These are phyloP conservation scores for Zarea fungicola DNA, from an alignment of 2,329 filamentous ascomycete genomes.

Conservation along the genomic window DNA sequence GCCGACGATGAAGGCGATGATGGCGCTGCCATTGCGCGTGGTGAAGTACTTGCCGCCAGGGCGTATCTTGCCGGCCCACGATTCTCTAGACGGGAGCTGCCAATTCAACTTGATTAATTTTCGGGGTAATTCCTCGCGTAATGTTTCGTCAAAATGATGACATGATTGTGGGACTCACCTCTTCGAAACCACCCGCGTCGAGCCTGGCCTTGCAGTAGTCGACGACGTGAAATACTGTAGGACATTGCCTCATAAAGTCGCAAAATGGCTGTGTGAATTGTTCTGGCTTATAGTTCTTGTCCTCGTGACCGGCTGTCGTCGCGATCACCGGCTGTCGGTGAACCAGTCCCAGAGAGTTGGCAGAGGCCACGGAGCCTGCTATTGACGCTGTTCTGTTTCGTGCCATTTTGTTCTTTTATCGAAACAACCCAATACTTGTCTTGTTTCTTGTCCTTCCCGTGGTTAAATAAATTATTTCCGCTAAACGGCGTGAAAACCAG, in stretches of 20 bases:
- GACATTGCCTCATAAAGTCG: conserved; percentile 81
- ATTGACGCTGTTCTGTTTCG: neutral
- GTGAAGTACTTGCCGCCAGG: conserved; percentile 84
- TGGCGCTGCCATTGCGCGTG: conserved; percentile 75
- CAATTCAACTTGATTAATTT: neutral
- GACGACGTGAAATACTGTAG: conserved; percentile 89
- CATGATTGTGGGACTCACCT: conserved; percentile 38
- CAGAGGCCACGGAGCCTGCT: neutral
- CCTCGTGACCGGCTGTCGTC: neutral
- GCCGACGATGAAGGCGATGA: conserved; percentile 83
- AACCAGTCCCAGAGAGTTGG: neutral
- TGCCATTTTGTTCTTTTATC: neutral
- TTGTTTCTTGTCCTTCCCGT: too few relatives aligned
- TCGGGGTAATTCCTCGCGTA: too few relatives aligned
- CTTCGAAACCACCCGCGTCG: conserved; percentile 64
- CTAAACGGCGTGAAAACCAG: too few relatives aligned
- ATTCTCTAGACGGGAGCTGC: conserved; percentile 70
- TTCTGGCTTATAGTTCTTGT: conserved; percentile 39
- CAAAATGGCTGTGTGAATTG: conserved; percentile 79
- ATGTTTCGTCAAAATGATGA: too few relatives aligned
- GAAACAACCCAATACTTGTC: too few relatives aligned
- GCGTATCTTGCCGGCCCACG: conserved; percentile 68
- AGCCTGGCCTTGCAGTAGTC: conserved; percentile 71
- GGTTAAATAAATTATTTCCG: too few relatives aligned
- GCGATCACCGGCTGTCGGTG: neutral